These are phyloP conservation scores for Ceratorhiza oryzae-sativae DNA, from an alignment of 1,284 basidiomycete genomes.

Conservation along the genomic window DNA sequence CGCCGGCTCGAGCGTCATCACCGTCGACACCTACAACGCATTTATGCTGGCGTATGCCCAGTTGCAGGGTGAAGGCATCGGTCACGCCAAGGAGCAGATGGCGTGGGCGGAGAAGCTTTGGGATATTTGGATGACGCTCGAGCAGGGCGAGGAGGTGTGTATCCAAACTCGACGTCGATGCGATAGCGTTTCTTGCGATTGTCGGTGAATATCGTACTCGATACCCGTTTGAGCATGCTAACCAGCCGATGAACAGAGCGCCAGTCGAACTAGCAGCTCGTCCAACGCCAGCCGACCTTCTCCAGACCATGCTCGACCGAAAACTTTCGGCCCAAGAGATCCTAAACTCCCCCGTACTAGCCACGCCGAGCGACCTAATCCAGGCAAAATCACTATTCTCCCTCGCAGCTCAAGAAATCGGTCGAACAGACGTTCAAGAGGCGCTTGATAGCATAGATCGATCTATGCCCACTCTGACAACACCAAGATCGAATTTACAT, in stretches of 20 bases:
- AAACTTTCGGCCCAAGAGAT: constrained; percentile 62
- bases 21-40: constrained; percentile 58
- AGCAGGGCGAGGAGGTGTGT: constrained; percentile 58
- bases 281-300: constrained; percentile 49
- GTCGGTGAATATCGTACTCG: constrained; percentile 56
- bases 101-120: constrained; percentile 68
- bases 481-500: constrained; percentile 54
- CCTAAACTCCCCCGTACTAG: constrained; percentile 64
- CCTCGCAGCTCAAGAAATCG: constrained; percentile 64
- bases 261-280: constrained; percentile 14
- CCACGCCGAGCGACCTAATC: constrained; percentile 50
- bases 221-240: not conserved
- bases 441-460: constrained; percentile 62
- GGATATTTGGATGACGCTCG: constrained; percentile 64
- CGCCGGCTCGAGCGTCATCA: constrained; percentile 51
- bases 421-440: constrained; percentile 59
- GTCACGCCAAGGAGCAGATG: constrained; percentile 37
- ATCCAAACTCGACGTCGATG: constrained; percentile 66
- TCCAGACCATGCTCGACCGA: constrained; percentile 59
- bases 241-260: constrained; percentile 13
- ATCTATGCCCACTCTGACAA: constrained; percentile 50
- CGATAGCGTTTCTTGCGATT: constrained; percentile 67
- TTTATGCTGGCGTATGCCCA: constrained; percentile 69
- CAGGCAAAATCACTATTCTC: constrained; percentile 65
- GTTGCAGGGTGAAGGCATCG: constrained; percentile 60